Evolutionary conservation across 208 protist genomes (phyloP), one percentile per base, ranked within the genome.

Genomic region (Lotmaria passim): DNA sequence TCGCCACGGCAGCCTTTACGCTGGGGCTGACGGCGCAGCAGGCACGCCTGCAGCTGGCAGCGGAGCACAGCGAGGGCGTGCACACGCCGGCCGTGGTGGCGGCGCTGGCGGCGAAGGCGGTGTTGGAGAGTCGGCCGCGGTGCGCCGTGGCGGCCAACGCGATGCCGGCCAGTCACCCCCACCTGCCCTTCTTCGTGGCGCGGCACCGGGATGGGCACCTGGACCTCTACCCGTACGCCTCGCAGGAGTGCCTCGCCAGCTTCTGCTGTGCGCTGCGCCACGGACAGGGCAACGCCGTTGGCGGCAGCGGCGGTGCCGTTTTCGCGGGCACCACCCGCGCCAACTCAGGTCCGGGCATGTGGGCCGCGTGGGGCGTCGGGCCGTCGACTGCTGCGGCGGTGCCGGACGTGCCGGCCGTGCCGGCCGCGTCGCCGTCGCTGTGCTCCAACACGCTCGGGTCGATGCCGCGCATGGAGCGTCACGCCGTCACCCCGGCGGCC

Each of bases 221-320:
- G 14, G 91, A 96, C 57, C 65, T 96, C 23, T 94, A 93, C 71
- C 79, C 83, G 43, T 96, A 93, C 47, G 84, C 85, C 56, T 87
- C 79, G 33, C 74, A 69, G 33, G 82, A 86, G 65, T 92, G 87
- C 70, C 67, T 93, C 17, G 85, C 82, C 8, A 88, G 67, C 44
- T 94, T 90, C 62, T 36, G 39, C 53, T 93, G 83, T 72, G 72
- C 81, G 12, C 30, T 48, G 38, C 51, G 41, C n/a, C 59, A 75
- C 51, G 52, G 59, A 0, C 59, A 68, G 53, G 14, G 26, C 17
- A 23, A 26, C 0, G 11, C n/a, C 3, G 15, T 3, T 12, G 31
- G 53, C 12, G 46, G 31, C 28, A 24, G 14, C 24, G 31, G 52
- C 33, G 23, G 53, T 36, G 19, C 30, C 34, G 21, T n/a, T 4